phyloP scores from a whole-genome alignment of 2,329 filamentous ascomycete genomes.

The Exophiala bonariae region DNA sequence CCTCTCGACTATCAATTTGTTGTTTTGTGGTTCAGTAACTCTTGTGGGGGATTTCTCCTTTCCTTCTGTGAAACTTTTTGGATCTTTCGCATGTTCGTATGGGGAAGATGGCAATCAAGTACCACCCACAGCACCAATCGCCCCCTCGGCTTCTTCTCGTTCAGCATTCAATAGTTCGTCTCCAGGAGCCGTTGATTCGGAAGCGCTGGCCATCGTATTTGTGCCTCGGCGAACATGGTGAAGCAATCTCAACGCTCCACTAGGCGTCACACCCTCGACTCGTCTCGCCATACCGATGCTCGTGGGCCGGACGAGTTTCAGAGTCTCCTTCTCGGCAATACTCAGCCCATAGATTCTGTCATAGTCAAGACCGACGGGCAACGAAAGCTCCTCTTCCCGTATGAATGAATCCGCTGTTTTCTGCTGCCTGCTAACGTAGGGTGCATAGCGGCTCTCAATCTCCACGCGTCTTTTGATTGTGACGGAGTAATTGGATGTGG shows the following conservation, averaged over 20 bases:
- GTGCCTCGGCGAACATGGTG: slow-evolving; percentile 38
- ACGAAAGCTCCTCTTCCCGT: slow-evolving; percentile 71
- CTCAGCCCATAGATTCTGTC: slow-evolving; percentile 70
- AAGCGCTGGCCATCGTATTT: neutral
- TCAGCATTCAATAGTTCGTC: slow-evolving; percentile 10
- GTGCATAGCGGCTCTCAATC: slow-evolving; percentile 83
- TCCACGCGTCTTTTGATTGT: slow-evolving; percentile 68
- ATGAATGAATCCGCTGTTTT: slow-evolving; percentile 66
- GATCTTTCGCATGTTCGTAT: no score
- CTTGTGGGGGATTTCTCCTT: no score
- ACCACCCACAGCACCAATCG: slow-evolving; percentile 4
- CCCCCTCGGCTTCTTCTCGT: slow-evolving; percentile 7
- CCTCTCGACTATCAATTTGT: no score
- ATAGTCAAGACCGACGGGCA: slow-evolving; percentile 79
- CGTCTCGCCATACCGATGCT: slow-evolving; percentile 84
- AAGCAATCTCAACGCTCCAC: slow-evolving; percentile 44
- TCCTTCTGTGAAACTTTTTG: no score
- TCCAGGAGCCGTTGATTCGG: neutral
- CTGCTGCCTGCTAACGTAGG: slow-evolving; percentile 75
- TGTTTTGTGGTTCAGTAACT: no score
- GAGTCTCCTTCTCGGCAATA: slow-evolving; percentile 71
- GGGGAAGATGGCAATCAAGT: no score
- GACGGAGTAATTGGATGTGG: slow-evolving; percentile 49
- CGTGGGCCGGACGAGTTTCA: slow-evolving; percentile 73
- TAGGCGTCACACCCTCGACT: slow-evolving; percentile 69